Evolutionary conservation across 148 eudicot genomes (phyloP).

Genomic region (Chenopodium berlandieri): DNA sequence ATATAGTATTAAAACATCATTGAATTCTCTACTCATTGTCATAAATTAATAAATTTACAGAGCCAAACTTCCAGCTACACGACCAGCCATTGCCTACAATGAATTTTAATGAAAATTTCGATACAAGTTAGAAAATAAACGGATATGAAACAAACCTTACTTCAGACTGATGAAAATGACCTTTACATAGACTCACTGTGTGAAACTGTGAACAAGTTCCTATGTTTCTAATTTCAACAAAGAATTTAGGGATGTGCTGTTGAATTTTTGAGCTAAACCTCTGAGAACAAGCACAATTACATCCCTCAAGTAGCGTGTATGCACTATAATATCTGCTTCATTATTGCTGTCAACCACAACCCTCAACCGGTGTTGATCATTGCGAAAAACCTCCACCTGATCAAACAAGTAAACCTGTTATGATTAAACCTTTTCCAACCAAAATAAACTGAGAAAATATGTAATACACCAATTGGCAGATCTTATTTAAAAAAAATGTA

Average conservation of each 20-base stretch:
- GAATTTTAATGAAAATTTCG: not conserved
- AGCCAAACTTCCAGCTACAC: not conserved
- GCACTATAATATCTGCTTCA: slow-evolving; percentile 86
- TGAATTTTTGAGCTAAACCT: slow-evolving; percentile 87
- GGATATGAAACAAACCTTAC: slow-evolving; percentile 6
- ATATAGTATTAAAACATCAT: too few relatives aligned
- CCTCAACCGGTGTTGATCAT: slow-evolving; percentile 87
- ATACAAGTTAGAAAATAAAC: not conserved
- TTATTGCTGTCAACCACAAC: slow-evolving; percentile 81
- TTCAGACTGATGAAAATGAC: not conserved
- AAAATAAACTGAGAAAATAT: not conserved
- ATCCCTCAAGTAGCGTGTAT: slow-evolving; percentile 89
- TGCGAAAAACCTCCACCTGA: slow-evolving; percentile 89
- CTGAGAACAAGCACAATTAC: slow-evolving; percentile 86
- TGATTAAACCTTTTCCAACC: not conserved
- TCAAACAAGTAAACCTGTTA: slow-evolving; percentile 4
- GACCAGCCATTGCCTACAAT: not conserved
- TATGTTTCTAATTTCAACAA: slow-evolving; percentile 71
- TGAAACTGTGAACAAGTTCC: slow-evolving; percentile 4
- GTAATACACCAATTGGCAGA: not conserved
- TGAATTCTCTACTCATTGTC: too few relatives aligned
- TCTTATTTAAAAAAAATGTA: not conserved
- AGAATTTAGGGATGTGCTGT: slow-evolving; percentile 93
- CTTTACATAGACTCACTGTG: slow-evolving; percentile 17
- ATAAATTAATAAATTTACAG: not conserved